phyloP scores from a whole-genome alignment of 73 alveolate genomes.

The Tetrahymena malaccensis region DNA sequence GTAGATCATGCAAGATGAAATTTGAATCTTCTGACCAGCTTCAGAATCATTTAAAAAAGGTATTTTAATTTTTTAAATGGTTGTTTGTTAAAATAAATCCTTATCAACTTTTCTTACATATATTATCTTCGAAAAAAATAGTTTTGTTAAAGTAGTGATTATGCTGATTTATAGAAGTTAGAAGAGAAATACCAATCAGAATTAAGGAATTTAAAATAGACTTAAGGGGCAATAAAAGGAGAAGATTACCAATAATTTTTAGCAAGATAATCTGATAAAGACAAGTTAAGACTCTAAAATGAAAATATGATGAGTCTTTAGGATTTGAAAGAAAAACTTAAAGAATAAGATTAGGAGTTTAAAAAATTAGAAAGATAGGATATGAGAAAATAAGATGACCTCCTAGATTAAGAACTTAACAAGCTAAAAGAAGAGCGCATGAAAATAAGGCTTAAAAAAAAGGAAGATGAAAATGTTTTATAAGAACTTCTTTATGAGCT shows the following conservation, averaged over 20 bases:
- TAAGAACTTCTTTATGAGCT: conserved; percentile 63
- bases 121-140: neutral
- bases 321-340: conserved; percentile 26
- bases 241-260: conserved; percentile 1
- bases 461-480: conserved; percentile 54
- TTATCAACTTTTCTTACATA: neutral
- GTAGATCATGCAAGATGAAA: conserved; percentile 59
- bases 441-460: conserved; percentile 53
- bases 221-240: conserved; percentile 25
- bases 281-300: neutral
- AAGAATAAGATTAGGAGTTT: conserved; percentile 28
- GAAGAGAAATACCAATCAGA: conserved; percentile 41
- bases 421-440: conserved; percentile 56
- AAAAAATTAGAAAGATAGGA: conserved; percentile 19
- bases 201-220: conserved; percentile 24
- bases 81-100: neutral
- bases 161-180: conserved; percentile 44
- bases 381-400: conserved; percentile 44
- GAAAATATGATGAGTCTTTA: conserved; percentile 19
- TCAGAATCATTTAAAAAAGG: conserved; percentile 51
- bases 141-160: conserved; percentile 53
- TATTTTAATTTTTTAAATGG: neutral
- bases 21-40: conserved; percentile 49
- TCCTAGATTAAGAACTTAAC: conserved; percentile 50
- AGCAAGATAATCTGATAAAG: conserved; percentile 7